Evolutionary conservation across 176 grass and related monocot species (phyloP), one percentile per base, ranked within the genome.

Genomic region (Carex kokanica): DNA sequence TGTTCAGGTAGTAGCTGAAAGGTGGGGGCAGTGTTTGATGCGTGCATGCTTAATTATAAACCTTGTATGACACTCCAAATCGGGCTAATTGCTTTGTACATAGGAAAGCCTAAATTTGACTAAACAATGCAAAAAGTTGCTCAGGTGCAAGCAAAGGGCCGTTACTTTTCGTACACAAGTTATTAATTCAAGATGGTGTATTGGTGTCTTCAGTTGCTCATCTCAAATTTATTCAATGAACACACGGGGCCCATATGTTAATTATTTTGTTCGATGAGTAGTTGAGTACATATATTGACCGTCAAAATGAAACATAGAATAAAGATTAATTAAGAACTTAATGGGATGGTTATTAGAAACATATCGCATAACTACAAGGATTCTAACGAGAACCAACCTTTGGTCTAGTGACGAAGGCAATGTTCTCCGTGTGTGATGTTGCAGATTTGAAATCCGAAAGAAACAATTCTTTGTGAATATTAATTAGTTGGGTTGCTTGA

Each of bases 41-140:
- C 74, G 7, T 78, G 47, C 78, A 13, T 38, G 78, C 78, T 58
- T 41, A 18, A 80, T 58, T 60, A 17, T 59, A 17, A 81, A 40
- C 78, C 78, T 81, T 81, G 59, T 81, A 47, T 81, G 41, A 59
- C 29, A 62, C 55, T n/a, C 54, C 56, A 41, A 81, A 60, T 81
- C 11, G 14, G 60, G 7, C 54, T 21, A 63, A 62, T 81, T 41
- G 13, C 32, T 63, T 81, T 63, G 55, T 23, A 64, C 17, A 60
- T 81, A 6, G 45, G 13, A 60, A 81, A 25, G 12, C 17, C 51
- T 13, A 60, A 81, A 81, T 47, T 45, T 81, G 78, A 81, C 57
- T 41, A 81, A 34, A 72, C 64, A 3, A 72, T 11, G 8, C 8
- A n/a, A 72, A 72, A 72, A 72, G 18, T 47, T 81, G 78, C 15